Evolutionary conservation across 2,329 filamentous ascomycete species (phyloP), one percentile per base, ranked within the genome.

Genomic region (Didymella pinodella): DNA sequence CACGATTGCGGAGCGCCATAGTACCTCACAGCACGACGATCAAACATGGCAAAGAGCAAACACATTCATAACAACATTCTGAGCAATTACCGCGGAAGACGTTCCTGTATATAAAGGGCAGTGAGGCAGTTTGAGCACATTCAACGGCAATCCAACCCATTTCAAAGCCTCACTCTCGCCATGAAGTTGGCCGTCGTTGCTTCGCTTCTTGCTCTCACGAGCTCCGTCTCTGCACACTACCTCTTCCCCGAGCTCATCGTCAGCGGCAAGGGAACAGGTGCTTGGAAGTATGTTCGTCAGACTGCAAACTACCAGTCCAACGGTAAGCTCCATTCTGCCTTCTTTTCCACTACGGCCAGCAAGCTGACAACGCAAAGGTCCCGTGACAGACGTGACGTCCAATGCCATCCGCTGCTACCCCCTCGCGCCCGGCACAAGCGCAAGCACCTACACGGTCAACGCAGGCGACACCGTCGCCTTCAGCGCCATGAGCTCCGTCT

Each of bases 281-380:
- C 28, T n/a, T 78, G 75, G 75, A 58, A 70, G 32, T 75, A 77
- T 54, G 74, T 78, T 18, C 68, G 75, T 32, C 71, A 46, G 59
- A 57, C 65, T 0, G 57, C 71, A 7, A 77, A 77, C 68, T 73
- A 76, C 60, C 70, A 77, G 59, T 69, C 66, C 54, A 74, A 75
- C 48, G 75, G 72, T 59, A 54, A 18, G 18, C 10, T 20, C 14
- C 14, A 22, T 22, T 2, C 12, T 18, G 16, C 22, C 16, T 12
- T 25, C 47, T 4, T 4, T 11, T 6, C 36, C 12, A 32, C 8
- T 12, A 34, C 14, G 2, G 16, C 11, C 12, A 34, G 32, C 14
- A 3, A 2, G 14, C 32, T 34, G 7, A 34, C 7, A 7, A 12
- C 4, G 2, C 3, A 4, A 12, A 59, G 57, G 57, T 16, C 71